A percentile compares a stretch with the other conserved stretches of the same genome.
These are phyloP conservation scores for Chenopodium berlandieri DNA, from an alignment of 148 eudicot genomes.

Conservation along the genomic window DNA sequence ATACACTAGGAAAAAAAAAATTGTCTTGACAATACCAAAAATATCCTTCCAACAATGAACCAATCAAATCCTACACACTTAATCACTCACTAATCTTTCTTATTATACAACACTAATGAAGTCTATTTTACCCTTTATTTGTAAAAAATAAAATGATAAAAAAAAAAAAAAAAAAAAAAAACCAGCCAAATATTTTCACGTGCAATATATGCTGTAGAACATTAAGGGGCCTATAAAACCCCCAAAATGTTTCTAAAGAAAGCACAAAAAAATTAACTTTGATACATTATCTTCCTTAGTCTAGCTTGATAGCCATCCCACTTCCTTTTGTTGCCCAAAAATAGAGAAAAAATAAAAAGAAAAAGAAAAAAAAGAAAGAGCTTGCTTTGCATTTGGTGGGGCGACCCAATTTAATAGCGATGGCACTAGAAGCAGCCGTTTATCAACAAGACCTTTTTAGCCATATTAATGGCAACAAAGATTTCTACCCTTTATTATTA, in stretches of 20 bases:
- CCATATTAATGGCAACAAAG: conserved; percentile 11
- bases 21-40: no score
- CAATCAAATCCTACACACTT: no score
- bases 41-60: no score
- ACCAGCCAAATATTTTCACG: conserved; percentile 10
- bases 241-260: conserved; percentile 19
- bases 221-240: conserved; percentile 15
- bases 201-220: conserved; percentile 6
- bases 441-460: conserved; percentile 26
- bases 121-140: background rate
- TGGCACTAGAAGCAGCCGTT: conserved; percentile 26
- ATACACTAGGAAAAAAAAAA: no score
- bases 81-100: background rate
- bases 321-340: conserved; percentile 22
- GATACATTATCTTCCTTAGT: background rate
- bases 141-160: background rate
- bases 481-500: conserved; percentile 22
- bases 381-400: background rate
- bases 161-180: background rate
- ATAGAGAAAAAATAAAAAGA: background rate
- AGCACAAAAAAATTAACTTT: conserved; percentile 2
- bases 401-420: conserved; percentile 2
- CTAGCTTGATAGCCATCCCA: conserved; percentile 6
- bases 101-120: background rate
- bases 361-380: background rate